Percentiles rank a stretch among this genome's conserved stretches.
Evolutionary conservation across 192 early-diverging fungal genomes (phyloP).

Genomic region (Spinellus fusiger): DNA sequence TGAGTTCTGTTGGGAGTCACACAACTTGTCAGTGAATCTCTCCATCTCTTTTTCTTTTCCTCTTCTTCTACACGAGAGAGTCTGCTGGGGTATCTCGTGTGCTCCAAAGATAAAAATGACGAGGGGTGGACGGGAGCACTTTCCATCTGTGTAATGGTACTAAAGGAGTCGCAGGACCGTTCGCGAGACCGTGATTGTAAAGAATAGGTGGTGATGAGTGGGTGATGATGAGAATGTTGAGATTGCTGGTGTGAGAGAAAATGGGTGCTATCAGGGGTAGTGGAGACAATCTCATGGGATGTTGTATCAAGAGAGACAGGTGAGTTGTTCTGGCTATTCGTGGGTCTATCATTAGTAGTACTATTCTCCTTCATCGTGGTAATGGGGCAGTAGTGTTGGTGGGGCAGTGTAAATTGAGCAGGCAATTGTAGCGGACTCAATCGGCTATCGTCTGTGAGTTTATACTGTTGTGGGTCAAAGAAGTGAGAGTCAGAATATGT

Average conservation of each 20-base stretch:
- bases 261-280: no score
- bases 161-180: constrained; percentile 4
- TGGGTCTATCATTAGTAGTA: no score
- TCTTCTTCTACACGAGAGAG: background rate
- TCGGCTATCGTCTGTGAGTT: constrained; percentile 4
- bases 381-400: background rate
- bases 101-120: constrained; percentile 14
- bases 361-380: background rate
- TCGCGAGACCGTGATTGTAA: constrained; percentile 2
- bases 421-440: constrained; percentile 23
- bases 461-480: background rate
- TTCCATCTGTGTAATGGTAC: constrained; percentile 3
- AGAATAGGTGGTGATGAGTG: background rate
- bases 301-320: no score
- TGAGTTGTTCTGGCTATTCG: no score
- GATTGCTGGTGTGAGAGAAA: background rate
- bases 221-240: background rate
- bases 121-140: constrained; percentile 11
- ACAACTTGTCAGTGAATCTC: background rate
- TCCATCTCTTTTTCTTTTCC: background rate
- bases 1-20: background rate
- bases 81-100: background rate
- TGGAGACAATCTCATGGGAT: no score
- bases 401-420: no score
- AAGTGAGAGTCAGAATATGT: background rate